Conservation (phyloP, 2,329 filamentous ascomycete species). For the Fusarium sterilihyphosum region DNA sequence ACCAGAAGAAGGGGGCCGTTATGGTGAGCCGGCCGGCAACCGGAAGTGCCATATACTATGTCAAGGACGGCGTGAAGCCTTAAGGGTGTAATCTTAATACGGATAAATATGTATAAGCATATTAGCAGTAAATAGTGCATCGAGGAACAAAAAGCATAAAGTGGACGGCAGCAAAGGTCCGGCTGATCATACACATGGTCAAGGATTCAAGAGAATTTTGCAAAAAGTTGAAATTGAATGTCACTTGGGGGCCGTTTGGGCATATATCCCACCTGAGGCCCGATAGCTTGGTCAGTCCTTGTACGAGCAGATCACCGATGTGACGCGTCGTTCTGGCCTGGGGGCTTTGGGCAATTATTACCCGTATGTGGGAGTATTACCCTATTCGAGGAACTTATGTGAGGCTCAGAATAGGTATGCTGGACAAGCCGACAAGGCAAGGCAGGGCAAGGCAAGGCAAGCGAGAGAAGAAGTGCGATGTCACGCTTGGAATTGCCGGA, state of each 20-base stretch:
- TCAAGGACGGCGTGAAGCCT: conserved; percentile 44
- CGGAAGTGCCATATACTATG: conserved; percentile 68
- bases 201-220: conserved; percentile 3
- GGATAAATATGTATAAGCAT: background rate
- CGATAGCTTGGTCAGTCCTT: conserved; percentile 10
- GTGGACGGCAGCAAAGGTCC: background rate
- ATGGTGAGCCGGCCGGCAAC: conserved; percentile 89
- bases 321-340: background rate
- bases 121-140: background rate
- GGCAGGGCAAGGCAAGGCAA: background rate
- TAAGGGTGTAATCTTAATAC: background rate
- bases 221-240: background rate
- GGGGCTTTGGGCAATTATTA: background rate
- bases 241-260: background rate
- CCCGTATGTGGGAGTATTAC: background rate
- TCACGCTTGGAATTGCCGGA: conserved; percentile 19
- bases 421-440: background rate
- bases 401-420: conserved; percentile 11
- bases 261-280: conserved; percentile 18
- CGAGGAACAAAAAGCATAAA: conserved; percentile 10
- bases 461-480: background rate
- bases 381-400: conserved; percentile 1
- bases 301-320: conserved; percentile 1
- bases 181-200: conserved; percentile 12
- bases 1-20: conserved; percentile 81